phyloP scores from a whole-genome alignment of 2,329 filamentous ascomycete species.

The Pseudogymnoascus sp. region DNA sequence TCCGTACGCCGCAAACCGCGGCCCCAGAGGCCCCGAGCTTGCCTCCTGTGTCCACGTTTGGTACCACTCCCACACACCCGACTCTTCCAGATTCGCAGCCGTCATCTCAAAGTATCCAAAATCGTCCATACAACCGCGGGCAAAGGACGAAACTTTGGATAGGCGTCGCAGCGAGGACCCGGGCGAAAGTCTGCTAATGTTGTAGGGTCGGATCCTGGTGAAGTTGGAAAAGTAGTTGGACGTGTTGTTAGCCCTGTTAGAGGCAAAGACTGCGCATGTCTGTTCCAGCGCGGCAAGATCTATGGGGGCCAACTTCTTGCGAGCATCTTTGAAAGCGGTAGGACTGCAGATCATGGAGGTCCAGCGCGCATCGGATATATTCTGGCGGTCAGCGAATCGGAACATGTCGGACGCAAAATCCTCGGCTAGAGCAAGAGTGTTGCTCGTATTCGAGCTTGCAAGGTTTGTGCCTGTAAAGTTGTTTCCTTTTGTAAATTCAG shows the following conservation, averaged over 20 bases:
- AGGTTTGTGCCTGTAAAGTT: neutral
- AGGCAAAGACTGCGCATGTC: neutral
- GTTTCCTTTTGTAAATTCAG: neutral
- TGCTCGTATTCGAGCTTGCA: neutral
- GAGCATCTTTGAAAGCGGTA: neutral
- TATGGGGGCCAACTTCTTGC: neutral
- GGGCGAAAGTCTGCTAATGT: neutral
- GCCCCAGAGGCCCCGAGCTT: neutral
- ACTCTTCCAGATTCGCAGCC: neutral
- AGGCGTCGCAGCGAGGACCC: neutral
- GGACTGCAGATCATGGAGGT: neutral
- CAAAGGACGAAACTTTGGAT: neutral
- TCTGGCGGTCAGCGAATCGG: neutral
- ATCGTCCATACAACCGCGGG: slow-evolving; percentile 1
- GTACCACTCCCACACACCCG: neutral
- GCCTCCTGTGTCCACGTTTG: neutral
- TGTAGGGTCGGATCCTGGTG: neutral
- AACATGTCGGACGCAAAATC: neutral
- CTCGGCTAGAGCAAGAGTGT: neutral
- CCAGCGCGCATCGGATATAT: neutral
- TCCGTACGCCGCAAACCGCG: neutral
- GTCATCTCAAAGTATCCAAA: slow-evolving; percentile 6
- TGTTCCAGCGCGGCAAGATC: neutral
- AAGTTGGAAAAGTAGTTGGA: neutral
- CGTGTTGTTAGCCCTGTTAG: neutral